Percentiles rank a stretch among this genome's conserved stretches.
Conservation (phyloP, 116 monocot species). For the Posidonia oceanica region DNA sequence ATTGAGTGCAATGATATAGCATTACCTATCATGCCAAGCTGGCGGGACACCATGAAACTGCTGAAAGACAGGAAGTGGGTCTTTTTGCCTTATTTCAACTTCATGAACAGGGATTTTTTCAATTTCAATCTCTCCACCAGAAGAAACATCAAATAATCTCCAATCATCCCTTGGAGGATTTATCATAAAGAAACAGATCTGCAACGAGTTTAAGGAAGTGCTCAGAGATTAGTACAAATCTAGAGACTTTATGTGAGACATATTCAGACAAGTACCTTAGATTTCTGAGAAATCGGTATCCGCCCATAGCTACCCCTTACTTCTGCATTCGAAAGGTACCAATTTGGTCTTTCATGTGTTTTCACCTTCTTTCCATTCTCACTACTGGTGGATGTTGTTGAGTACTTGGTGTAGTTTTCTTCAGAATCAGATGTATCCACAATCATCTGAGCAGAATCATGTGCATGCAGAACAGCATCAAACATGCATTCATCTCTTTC, state of each 20-base stretch:
- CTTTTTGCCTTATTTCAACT: constrained; percentile 72
- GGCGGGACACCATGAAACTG: constrained; percentile 38
- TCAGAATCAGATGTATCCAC: constrained; percentile 48
- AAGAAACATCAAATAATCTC: constrained; percentile 11
- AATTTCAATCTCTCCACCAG: constrained; percentile 75
- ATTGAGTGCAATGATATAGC: not conserved
- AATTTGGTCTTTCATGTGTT: constrained; percentile 37
- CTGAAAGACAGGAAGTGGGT: constrained; percentile 80
- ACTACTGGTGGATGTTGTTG: constrained; percentile 24
- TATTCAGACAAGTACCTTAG: constrained; percentile 34
- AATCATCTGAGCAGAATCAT: constrained; percentile 11
- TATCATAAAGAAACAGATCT: constrained; percentile 75
- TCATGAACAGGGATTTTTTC: constrained; percentile 52
- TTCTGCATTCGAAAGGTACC: constrained; percentile 95
- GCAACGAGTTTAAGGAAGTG: constrained; percentile 12
- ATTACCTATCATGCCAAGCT: constrained; percentile 51
- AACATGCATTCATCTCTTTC: constrained; percentile 72
- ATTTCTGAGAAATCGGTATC: constrained; percentile 84
- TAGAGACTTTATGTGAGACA: not conserved
- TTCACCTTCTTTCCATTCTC: constrained; percentile 27
- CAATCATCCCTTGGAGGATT: constrained; percentile 11
- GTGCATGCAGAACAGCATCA: constrained; percentile 10
- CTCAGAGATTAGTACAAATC: not conserved
- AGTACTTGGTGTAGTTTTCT: constrained; percentile 27
- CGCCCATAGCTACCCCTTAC: constrained; percentile 53